Conservation (phyloP, 2,329 filamentous ascomycete species). For the Calonectria hongkongensis region DNA sequence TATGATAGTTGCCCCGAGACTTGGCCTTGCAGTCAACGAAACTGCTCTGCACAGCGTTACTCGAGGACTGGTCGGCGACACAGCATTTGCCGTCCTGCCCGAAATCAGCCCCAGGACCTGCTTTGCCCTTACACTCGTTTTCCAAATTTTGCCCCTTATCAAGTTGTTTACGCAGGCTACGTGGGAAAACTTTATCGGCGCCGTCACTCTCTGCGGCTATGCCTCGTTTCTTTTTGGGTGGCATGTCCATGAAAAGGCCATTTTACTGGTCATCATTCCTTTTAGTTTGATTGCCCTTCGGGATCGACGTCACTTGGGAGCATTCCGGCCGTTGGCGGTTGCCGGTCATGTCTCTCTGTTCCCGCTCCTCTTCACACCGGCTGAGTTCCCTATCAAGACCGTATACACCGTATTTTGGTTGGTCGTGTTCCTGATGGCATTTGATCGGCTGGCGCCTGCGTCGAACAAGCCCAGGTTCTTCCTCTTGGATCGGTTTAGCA, state of each 20-base stretch:
- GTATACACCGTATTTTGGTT: slow-evolving; percentile 96
- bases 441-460: slow-evolving; percentile 91
- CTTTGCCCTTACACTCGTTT: slow-evolving; percentile 87
- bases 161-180: slow-evolving; percentile 88
- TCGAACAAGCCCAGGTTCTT: slow-evolving; percentile 88
- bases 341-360: slow-evolving; percentile 97
- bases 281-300: slow-evolving; percentile 94
- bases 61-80: slow-evolving; percentile 93
- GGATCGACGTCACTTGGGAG: slow-evolving; percentile 91
- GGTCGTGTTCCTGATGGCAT: slow-evolving; percentile 87
- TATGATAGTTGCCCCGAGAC: slow-evolving; percentile 82
- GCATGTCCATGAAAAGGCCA: slow-evolving; percentile 99
- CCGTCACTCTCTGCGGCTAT: slow-evolving; percentile 94
- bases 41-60: slow-evolving; percentile 92
- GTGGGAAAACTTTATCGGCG: slow-evolving; percentile 92
- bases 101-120: slow-evolving; percentile 88
- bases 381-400: slow-evolving; percentile 95
- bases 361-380: slow-evolving; percentile 91
- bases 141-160: slow-evolving; percentile 86
- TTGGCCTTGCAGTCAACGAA: slow-evolving; percentile 83
- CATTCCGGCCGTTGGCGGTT: slow-evolving; percentile 93
- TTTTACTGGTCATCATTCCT: slow-evolving; percentile 94
- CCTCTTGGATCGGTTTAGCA: slow-evolving; percentile 91
- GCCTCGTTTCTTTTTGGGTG: slow-evolving; percentile 98
- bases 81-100: slow-evolving; percentile 93